A percentile compares a stretch with the other conserved stretches of the same genome.
These are phyloP conservation scores for Candida sanyaensis DNA, from an alignment of 1,139 yeast genomes.

Conservation along the genomic window DNA sequence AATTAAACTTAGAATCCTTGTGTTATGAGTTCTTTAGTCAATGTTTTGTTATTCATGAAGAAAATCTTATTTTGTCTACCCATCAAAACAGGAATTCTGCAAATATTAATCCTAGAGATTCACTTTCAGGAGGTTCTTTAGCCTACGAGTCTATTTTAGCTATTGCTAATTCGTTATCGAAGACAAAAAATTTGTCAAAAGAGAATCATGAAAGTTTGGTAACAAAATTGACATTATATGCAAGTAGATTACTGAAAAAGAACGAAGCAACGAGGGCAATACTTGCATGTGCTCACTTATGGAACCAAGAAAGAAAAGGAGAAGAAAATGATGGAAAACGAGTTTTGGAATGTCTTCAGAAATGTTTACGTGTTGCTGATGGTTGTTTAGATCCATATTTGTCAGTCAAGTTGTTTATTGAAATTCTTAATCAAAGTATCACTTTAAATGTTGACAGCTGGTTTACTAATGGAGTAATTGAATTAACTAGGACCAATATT, in stretches of 20 bases:
- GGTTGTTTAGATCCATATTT: constrained; percentile 86
- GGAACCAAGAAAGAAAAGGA: constrained; percentile 38
- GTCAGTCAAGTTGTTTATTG: constrained; percentile 81
- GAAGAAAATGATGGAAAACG: constrained; percentile 29
- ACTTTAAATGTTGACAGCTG: constrained; percentile 77
- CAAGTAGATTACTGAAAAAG: constrained; percentile 79
- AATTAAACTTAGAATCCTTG: constrained; percentile 52
- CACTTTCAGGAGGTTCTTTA: constrained; percentile 38
- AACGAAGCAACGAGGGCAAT: constrained; percentile 72
- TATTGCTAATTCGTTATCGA: constrained; percentile 64
- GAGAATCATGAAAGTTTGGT: constrained; percentile 80
- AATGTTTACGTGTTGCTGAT: constrained; percentile 87
- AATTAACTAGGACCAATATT: constrained; percentile 75
- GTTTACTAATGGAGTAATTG: constrained; percentile 85
- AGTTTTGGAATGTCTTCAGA: constrained; percentile 50
- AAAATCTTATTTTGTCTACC: constrained; percentile 43
- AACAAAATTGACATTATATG: constrained; percentile 83
- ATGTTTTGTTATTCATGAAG: constrained; percentile 87
- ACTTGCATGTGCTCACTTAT: constrained; percentile 82
- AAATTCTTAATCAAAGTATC: constrained; percentile 81
- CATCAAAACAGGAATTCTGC: constrained; percentile 18
- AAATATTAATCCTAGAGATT: constrained; percentile 35
- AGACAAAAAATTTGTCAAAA: constrained; percentile 54
- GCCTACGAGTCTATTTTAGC: constrained; percentile 42
- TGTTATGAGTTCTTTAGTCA: constrained; percentile 91